Evolutionary conservation across 257 asterid species (phyloP).

Genomic region (Scutellaria minor): DNA sequence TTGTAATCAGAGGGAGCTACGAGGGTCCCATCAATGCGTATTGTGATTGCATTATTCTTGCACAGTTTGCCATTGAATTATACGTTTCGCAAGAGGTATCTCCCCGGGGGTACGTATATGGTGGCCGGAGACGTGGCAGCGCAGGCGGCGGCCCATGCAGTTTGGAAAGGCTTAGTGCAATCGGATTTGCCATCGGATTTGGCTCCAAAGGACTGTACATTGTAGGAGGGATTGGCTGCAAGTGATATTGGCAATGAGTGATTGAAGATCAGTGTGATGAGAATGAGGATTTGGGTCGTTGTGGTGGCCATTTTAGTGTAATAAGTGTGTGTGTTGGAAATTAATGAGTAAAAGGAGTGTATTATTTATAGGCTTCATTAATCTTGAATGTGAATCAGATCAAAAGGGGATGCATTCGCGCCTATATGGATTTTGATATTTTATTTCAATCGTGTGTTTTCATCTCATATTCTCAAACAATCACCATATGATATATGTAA

Average conservation of each 20-base stretch:
- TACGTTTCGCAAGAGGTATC: constrained; percentile 39
- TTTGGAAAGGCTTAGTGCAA: constrained; percentile 41
- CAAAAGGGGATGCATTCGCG: neutral
- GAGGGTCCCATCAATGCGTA: constrained; percentile 57
- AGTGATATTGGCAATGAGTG: constrained; percentile 10
- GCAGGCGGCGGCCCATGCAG: constrained; percentile 57
- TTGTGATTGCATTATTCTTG: constrained; percentile 42
- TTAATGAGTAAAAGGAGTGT: neutral
- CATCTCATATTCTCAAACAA: too few species aligned
- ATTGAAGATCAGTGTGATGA: constrained; percentile 12
- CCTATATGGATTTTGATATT: too few species aligned
- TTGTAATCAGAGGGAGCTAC: constrained; percentile 62
- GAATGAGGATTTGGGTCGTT: constrained; percentile 22
- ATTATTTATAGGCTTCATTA: constrained; percentile 41
- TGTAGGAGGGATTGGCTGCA: constrained; percentile 38
- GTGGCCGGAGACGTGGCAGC: constrained; percentile 42
- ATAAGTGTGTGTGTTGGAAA: neutral
- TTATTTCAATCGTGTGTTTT: too few species aligned
- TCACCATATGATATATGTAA: too few species aligned
- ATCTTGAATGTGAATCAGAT: too few species aligned
- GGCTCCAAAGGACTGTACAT: constrained; percentile 49
- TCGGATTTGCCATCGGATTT: constrained; percentile 49
- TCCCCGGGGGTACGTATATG: constrained; percentile 55
- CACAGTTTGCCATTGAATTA: constrained; percentile 41
- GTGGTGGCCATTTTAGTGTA: constrained; percentile 21